Base-by-base conservation (phyloP, 2,329 filamentous ascomycete species). In the Metarhizium robertsii region DNA sequence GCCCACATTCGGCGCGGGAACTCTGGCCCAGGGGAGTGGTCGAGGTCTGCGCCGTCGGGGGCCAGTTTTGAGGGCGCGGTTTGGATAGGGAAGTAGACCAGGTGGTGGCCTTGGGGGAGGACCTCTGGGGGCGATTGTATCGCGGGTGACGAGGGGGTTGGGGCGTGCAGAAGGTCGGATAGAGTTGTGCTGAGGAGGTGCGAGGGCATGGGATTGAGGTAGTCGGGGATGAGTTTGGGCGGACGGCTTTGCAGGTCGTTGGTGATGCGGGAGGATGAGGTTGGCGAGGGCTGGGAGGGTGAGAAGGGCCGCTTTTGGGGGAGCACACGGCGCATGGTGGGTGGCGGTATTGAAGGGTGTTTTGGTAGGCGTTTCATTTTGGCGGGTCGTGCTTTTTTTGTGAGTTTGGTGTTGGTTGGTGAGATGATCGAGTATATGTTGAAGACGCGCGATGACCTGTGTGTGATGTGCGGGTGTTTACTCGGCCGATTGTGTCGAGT, bases 1-100 rank as follows among this genome's bases (percentile, higher is more conserved):
- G 89, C 90, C 94, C 94, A 99, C 74, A 99, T 83, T 18, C 94
- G 84, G 25, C 88, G 81, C 52, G 78, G 78, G 67, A 88, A 96
- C 1, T 85, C 84, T 4, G 67, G 67, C 2, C 87, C 89, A 0
- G 92, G 92, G 29, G 78, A 85, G 66, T 96, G 90, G 53, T 86
- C 76, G 4, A 81, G 75, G 67, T 97, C 92, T 1, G 92, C 95
- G 56, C 94, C 92, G 72, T 99, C 94, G 1, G 83, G 75, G 18
- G 90, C 79, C 47, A 97, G 80, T 38, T 75, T 62, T 7, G 79
- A 80, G 14, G 81, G 73, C 1, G 80, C 75, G 18, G 86, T 74
- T 59, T 84, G 80, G 11, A 87, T 80, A 57, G 91, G 90, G 72
- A 96, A 96, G 74, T 95, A 95, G 60, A 92, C 83, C 40, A 96